phyloP scores from a whole-genome alignment of 192 early-diverging fungal genomes.

The Coemansia sp. region DNA sequence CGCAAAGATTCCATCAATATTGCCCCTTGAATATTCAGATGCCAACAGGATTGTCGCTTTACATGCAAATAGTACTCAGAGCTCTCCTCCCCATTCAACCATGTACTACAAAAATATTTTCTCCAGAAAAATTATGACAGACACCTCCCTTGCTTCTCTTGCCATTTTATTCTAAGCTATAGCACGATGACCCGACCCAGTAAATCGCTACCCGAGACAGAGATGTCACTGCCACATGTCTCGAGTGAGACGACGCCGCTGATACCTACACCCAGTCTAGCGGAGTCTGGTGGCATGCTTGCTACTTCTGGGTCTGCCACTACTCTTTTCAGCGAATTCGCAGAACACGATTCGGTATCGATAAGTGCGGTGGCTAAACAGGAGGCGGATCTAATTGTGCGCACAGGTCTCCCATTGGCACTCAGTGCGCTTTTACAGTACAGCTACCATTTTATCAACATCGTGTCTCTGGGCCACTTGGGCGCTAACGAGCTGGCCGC shows the following conservation, averaged over 20 bases:
- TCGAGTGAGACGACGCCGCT: not conserved
- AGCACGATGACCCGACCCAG: not conserved
- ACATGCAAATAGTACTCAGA: not conserved
- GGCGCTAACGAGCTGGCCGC: slow-evolving; percentile 67
- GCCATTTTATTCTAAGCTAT: not conserved
- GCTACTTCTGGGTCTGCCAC: slow-evolving; percentile 4
- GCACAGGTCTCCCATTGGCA: not conserved
- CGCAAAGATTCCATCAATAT: too few relatives aligned
- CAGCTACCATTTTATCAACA: slow-evolving; percentile 60
- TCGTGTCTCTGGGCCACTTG: slow-evolving; percentile 64
- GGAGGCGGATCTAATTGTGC: slow-evolving; percentile 9
- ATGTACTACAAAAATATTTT: not conserved
- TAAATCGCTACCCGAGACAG: not conserved
- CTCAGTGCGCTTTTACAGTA: slow-evolving; percentile 62
- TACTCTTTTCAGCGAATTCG: slow-evolving; percentile 28
- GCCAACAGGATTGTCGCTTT: not conserved
- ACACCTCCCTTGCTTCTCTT: not conserved
- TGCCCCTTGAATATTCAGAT: not conserved
- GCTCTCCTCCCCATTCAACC: not conserved
- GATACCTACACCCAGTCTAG: not conserved
- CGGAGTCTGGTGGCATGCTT: not conserved
- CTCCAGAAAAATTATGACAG: not conserved
- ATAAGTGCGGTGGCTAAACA: slow-evolving; percentile 11
- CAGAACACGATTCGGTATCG: slow-evolving; percentile 17
- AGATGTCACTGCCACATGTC: not conserved